Evolutionary conservation across 768 basidiomycete species (phyloP).

Genomic region (Paxillus ammoniavirescens): DNA sequence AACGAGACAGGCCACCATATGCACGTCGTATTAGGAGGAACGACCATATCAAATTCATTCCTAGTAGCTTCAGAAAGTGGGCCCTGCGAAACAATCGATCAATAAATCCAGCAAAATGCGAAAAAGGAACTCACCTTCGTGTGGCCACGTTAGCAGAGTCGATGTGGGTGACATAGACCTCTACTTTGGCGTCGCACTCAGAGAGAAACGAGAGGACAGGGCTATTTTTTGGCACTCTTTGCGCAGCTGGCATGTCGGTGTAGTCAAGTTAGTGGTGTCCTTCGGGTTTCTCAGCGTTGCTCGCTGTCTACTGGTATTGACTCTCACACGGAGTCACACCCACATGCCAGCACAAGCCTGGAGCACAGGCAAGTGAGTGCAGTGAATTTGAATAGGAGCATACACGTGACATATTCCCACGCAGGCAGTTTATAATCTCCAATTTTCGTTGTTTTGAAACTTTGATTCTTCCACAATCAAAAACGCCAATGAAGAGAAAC

Average conservation of each 20-base stretch:
- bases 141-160: conserved; percentile 17
- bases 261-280: background rate
- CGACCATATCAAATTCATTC: conserved; percentile 26
- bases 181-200: conserved; percentile 14
- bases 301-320: too few species aligned
- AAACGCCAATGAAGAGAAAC: conserved; percentile 51
- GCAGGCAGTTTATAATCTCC: background rate
- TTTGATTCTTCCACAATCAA: conserved; percentile 48
- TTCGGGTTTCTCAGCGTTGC: background rate
- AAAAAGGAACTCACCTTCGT: conserved; percentile 22
- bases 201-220: conserved; percentile 22
- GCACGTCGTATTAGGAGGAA: conserved; percentile 23
- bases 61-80: conserved; percentile 26
- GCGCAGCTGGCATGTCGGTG: conserved; percentile 24
- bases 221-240: conserved; percentile 25
- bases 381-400: too few species aligned
- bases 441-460: background rate
- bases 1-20: conserved; percentile 23
- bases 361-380: too few species aligned
- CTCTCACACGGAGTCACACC: too few species aligned
- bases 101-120: background rate
- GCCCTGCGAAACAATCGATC: conserved; percentile 7
- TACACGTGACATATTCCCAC: conserved; percentile 17
- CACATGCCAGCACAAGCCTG: too few species aligned
- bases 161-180: conserved; percentile 31